phyloP scores from a whole-genome alignment of 129 eudicot genomes.

The Flaveria linearis region DNA sequence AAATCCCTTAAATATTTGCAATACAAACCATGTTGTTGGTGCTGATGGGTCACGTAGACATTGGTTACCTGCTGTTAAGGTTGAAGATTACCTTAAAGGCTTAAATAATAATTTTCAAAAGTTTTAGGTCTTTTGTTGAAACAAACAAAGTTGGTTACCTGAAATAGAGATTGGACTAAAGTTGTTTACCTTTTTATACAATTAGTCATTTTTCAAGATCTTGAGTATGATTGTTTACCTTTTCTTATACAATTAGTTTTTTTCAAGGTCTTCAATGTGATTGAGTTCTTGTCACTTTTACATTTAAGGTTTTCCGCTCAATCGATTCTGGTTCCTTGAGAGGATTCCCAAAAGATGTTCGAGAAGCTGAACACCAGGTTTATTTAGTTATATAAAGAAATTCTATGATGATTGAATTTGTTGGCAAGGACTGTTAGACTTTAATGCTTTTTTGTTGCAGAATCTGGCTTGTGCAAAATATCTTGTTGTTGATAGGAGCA shows the following conservation, averaged over 20 bases:
- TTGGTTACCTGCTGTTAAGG: neutral
- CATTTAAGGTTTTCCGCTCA: slow-evolving; percentile 68
- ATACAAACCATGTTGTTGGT: neutral
- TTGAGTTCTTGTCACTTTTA: slow-evolving; percentile 16
- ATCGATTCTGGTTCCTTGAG: slow-evolving; percentile 83
- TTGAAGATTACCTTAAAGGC: neutral
- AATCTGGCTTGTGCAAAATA: slow-evolving; percentile 60
- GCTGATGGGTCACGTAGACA: slow-evolving; percentile 1
- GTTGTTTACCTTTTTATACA: neutral
- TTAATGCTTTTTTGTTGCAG: slow-evolving; percentile 42
- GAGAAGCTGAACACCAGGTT: slow-evolving; percentile 62
- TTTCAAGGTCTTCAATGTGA: neutral
- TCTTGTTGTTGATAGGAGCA: slow-evolving; percentile 70
- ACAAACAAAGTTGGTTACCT: neutral
- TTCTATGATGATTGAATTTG: neutral
- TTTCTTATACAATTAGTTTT: neutral
- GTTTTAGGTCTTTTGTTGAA: neutral
- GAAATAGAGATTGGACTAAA: neutral
- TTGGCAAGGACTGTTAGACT: slow-evolving; percentile 19
- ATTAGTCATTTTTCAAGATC: neutral
- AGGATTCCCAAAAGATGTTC: slow-evolving; percentile 77
- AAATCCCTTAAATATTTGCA: neutral
- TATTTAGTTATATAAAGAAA: neutral
- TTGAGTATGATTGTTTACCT: slow-evolving; percentile 4
- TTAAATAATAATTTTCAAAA: no score